These are phyloP conservation scores for Aspergillus kassunensis DNA, from an alignment of 495 filamentous ascomycete species.

Conservation along the genomic window DNA sequence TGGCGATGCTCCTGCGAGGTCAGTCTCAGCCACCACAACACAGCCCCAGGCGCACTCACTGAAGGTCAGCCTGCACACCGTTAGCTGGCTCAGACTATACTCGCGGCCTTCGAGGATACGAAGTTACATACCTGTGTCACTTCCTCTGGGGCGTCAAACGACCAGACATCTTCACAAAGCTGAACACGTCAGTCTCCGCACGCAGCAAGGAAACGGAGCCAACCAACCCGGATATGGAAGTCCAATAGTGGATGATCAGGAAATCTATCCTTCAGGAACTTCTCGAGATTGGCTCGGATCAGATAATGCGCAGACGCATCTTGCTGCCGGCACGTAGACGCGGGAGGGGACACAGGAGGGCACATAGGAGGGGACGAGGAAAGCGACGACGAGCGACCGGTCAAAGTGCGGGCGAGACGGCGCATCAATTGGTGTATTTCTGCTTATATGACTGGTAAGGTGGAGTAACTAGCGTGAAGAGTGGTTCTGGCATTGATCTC, in stretches of 20 bases:
- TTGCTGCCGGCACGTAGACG: conserved; percentile 10
- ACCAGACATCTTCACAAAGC: conserved; percentile 33
- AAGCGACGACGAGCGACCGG: conserved; percentile 4
- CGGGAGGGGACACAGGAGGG: too few species aligned
- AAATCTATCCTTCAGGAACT: conserved; percentile 30
- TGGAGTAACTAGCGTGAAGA: too few species aligned
- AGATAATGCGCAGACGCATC: conserved; percentile 24
- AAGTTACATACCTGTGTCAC: conserved; percentile 24
- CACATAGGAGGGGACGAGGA: neutral
- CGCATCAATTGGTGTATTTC: too few species aligned
- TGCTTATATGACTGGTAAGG: too few species aligned
- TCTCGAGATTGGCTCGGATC: conserved; percentile 25
- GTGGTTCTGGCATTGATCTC: too few species aligned
- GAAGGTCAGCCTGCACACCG: conserved; percentile 17
- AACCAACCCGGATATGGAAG: conserved; percentile 25
- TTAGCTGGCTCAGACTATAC: conserved; percentile 12
- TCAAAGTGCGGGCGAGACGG: conserved; percentile 2
- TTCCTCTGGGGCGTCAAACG: conserved; percentile 28
- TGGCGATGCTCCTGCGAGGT: conserved; percentile 3
- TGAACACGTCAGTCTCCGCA: conserved; percentile 16
- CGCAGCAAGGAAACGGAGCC: too few species aligned
- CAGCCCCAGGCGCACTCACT: conserved; percentile 12
- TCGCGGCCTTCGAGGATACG: neutral
- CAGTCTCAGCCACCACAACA: conserved; percentile 15
- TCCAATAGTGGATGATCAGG: conserved; percentile 26